A percentile compares a stretch with the other conserved stretches of the same genome.
Conservation (phyloP, 2,329 filamentous ascomycete species). For the Fusarium sp. region DNA sequence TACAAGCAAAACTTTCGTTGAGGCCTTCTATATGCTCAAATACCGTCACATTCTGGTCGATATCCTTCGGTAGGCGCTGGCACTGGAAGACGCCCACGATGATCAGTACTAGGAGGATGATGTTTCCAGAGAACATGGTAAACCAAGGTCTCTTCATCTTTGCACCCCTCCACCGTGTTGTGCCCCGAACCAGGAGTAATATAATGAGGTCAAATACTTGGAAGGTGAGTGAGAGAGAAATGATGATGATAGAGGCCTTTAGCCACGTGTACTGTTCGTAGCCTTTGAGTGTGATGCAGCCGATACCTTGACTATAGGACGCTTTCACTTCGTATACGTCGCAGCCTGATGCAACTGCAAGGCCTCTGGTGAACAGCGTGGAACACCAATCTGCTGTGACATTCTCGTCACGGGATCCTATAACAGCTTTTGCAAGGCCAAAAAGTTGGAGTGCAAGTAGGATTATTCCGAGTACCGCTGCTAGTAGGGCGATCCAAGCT, state of each 20-base stretch:
- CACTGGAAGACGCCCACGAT: not conserved
- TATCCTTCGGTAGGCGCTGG: not conserved
- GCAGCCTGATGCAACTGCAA: not conserved
- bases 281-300: not conserved
- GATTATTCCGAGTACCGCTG: not conserved
- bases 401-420: not conserved
- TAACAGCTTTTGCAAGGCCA: not conserved
- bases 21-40: not conserved
- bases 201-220: not conserved
- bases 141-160: not conserved
- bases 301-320: not conserved
- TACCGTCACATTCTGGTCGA: not conserved
- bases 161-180: not conserved
- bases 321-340: not conserved
- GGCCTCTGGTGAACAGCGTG: not conserved
- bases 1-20: not conserved
- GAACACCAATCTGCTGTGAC: not conserved
- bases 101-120: not conserved
- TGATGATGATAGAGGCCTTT: not conserved
- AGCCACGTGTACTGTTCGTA: not conserved
- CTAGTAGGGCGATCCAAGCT: not conserved
- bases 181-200: not conserved
- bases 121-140: not conserved
- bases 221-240: not conserved
- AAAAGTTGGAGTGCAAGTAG: not conserved